A percentile compares a stretch with the other conserved stretches of the same genome.
Conservation (phyloP, 495 filamentous ascomycete genomes). For the Bacidia gigantensis region DNA sequence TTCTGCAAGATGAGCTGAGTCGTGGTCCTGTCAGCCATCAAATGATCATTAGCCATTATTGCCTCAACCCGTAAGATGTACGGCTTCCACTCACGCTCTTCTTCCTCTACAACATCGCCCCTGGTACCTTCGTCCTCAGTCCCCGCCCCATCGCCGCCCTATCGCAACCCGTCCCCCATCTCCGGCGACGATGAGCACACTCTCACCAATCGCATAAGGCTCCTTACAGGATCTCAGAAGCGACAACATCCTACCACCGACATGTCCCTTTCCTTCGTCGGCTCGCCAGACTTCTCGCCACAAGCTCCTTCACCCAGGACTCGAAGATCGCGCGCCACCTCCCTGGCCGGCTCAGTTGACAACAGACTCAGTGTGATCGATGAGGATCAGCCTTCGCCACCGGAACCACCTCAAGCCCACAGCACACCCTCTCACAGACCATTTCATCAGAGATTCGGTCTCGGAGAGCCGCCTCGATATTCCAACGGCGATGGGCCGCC, state of each 20-base stretch:
- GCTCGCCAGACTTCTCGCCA: slow-evolving; percentile 26
- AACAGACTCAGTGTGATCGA: slow-evolving; percentile 18
- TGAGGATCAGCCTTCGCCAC: slow-evolving; percentile 12
- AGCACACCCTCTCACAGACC: slow-evolving; percentile 10
- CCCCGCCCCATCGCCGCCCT: background rate
- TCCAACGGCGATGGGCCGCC: slow-evolving; percentile 11
- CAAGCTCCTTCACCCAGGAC: background rate
- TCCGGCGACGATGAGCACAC: slow-evolving; percentile 10
- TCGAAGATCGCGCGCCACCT: slow-evolving; percentile 4
- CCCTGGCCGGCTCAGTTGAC: slow-evolving; percentile 11
- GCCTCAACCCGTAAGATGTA: too few relatives aligned
- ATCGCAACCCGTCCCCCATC: background rate
- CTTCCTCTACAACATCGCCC: background rate
- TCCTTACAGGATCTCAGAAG: slow-evolving; percentile 22
- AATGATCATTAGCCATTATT: background rate
- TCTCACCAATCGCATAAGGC: background rate
- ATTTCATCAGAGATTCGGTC: slow-evolving; percentile 15
- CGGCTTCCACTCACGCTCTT: background rate
- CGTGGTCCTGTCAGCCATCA: background rate
- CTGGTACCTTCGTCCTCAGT: background rate
- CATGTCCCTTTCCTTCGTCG: slow-evolving; percentile 19
- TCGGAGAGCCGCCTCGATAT: slow-evolving; percentile 17
- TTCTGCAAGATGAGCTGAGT: background rate
- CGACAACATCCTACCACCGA: slow-evolving; percentile 22
- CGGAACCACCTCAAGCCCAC: slow-evolving; percentile 2